phyloP scores from a whole-genome alignment of 73 alveolate species.

The Stentor roeselii region DNA sequence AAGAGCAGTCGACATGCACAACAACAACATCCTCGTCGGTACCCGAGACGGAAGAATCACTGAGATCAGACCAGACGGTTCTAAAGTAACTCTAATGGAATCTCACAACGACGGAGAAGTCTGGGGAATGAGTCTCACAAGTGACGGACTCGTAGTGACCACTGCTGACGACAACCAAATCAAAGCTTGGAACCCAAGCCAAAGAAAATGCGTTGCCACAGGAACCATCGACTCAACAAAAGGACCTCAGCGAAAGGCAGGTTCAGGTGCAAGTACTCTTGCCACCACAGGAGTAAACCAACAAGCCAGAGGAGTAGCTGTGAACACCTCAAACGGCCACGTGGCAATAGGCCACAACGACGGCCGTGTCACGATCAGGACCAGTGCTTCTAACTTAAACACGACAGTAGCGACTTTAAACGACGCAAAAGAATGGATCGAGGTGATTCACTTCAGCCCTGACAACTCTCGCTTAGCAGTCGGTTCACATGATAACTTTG shows the following conservation, averaged over 20 bases:
- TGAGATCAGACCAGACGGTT: conserved; percentile 46
- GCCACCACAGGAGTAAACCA: conserved; percentile 55
- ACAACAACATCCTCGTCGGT: conserved; percentile 80
- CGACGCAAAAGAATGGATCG: conserved; percentile 68
- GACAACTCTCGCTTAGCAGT: conserved; percentile 87
- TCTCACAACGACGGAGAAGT: conserved; percentile 87
- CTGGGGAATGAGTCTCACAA: conserved; percentile 84
- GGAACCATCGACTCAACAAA: conserved; percentile 46
- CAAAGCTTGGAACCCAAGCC: conserved; percentile 43
- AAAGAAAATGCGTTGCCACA: conserved; percentile 44
- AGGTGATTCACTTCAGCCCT: conserved; percentile 82
- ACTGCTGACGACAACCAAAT: conserved; percentile 88
- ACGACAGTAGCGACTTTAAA: conserved; percentile 49
- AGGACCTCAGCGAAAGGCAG: conserved; percentile 42
- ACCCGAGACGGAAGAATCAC: conserved; percentile 83
- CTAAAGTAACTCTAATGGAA: conserved; percentile 47
- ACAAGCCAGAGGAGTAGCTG: conserved; percentile 70
- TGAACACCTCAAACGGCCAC: conserved; percentile 70
- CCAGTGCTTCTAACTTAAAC: conserved; percentile 31
- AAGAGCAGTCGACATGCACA: conserved; percentile 79
- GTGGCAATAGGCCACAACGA: conserved; percentile 84
- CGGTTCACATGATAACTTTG: conserved; percentile 90
- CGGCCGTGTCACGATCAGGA: conserved; percentile 68
- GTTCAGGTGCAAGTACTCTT: conserved; percentile 66
- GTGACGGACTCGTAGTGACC: conserved; percentile 59